Conservation (phyloP, 1,284 basidiomycete species). For the Pascua sp. region DNA sequence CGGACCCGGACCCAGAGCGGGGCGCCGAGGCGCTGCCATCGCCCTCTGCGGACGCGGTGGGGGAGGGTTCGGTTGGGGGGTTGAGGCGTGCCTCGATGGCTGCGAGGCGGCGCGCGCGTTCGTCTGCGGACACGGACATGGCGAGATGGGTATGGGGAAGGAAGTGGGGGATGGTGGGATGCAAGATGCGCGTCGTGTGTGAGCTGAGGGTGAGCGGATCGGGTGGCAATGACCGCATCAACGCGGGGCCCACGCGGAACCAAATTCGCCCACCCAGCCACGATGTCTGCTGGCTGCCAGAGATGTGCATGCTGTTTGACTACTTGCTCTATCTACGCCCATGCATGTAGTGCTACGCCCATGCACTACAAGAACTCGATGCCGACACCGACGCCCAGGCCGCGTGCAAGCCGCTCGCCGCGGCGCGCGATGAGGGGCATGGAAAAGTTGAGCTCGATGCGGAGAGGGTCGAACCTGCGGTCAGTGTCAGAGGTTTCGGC, state of each 20-base stretch:
- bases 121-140: constrained; percentile 4
- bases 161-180: neutral
- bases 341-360: neutral
- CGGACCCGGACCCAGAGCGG: neutral
- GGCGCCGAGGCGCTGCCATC: neutral
- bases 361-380: constrained; percentile 62
- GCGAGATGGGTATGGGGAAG: neutral
- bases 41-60: neutral
- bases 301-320: constrained; percentile 6
- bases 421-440: constrained; percentile 75
- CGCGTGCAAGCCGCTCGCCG: constrained; percentile 73
- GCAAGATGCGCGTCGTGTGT: neutral
- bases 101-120: constrained; percentile 20
- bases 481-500: neutral
- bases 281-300: neutral
- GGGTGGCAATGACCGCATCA: constrained; percentile 3
- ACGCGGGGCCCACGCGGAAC: constrained; percentile 1
- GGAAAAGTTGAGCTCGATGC: constrained; percentile 84
- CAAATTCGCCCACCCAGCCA: neutral
- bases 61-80: neutral
- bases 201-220: constrained; percentile 1
- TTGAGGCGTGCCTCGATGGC: constrained; percentile 38
- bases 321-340: neutral
- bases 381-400: constrained; percentile 88
- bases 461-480: constrained; percentile 39